Base-by-base conservation (phyloP, 352 stramenopile genomes). In the Phytophthora pistaciae region DNA sequence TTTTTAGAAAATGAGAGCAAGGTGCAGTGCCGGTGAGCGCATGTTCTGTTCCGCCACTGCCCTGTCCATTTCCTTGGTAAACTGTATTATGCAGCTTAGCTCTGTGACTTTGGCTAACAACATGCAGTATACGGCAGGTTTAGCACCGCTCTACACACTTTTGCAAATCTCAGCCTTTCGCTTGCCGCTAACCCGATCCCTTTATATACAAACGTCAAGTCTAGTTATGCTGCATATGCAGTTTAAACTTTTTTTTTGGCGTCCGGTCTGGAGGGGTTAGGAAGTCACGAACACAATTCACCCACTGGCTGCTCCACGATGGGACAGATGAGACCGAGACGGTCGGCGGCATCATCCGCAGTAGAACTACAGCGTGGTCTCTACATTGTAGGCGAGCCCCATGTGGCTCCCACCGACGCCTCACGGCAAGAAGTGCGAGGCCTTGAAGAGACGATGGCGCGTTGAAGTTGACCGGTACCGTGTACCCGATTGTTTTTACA, bases 171-270 rank as follows among this genome's bases (percentile, higher is more conserved):
- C 40, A 20, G 40, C 40, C 40, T 48, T 48, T 48, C 40, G 40
- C 40, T 48, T 48, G 40, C 40, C 40, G 40, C 40, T 48, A 48
- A 48, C 40, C 40, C 13, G 40, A 48, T 20, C 40, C 14, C 40
- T 48, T 48, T 48, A 48, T 48, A 21, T 48, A 48, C 40, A 48
- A 48, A 48, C 40, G 13, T 48, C 40, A 48, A 48, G 40, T 48
- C 40, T 18, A 48, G 8, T 21, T 48, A 48, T 48, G 38, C 38
- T 46, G 38, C 38, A 46, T 46, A 46, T 46, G 38, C n/a, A n/a
- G n/a, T n/a, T n/a, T n/a, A 46, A 13, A 18, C 2, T n/a, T 20
- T 3, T 42, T 42, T 7, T 42, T 3, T 10, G 36, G 9, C 9
- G n/a, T 42, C 3, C 36, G 36, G 36, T 42, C 36, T 42, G 36